phyloP scores from a whole-genome alignment of 2,329 filamentous ascomycete genomes.

The Akanthomyces dipterigenus region DNA sequence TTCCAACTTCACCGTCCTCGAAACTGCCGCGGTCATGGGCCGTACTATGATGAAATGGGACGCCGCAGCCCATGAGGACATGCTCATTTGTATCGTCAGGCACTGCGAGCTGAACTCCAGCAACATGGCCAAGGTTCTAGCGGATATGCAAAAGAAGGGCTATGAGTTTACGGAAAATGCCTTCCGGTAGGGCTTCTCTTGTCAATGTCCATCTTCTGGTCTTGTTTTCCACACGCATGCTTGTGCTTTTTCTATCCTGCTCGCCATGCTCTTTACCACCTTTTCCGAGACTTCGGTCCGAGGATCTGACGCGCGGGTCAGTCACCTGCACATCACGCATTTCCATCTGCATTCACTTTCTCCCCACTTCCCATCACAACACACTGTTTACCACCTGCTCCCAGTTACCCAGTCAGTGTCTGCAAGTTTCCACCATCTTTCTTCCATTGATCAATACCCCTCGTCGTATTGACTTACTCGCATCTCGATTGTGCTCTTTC shows the following conservation, averaged over 20 bases:
- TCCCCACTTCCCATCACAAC: background rate
- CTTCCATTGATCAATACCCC: background rate
- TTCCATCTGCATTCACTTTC: background rate
- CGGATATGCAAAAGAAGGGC: constrained; percentile 29
- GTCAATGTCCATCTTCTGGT: background rate
- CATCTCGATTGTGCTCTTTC: constrained; percentile 4
- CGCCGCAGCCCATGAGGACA: constrained; percentile 34
- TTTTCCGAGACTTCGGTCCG: background rate
- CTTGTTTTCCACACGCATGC: background rate
- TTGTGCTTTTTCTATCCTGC: background rate
- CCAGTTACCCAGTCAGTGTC: background rate
- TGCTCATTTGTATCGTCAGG: constrained; percentile 35
- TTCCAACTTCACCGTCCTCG: too few relatives aligned
- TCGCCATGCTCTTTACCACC: background rate
- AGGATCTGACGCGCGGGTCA: background rate
- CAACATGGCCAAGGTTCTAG: constrained; percentile 31
- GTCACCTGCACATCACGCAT: background rate
- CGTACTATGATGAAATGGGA: constrained; percentile 33
- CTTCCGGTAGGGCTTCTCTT: constrained; percentile 29
- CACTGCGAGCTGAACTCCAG: constrained; percentile 26
- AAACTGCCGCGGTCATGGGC: background rate
- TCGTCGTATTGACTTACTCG: background rate
- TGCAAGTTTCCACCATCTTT: background rate
- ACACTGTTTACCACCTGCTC: background rate
- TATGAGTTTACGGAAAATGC: constrained; percentile 35